Evolutionary conservation across 495 filamentous ascomycete species (phyloP), one percentile per base, ranked within the genome.

Genomic region (Penicillium waksmanii): DNA sequence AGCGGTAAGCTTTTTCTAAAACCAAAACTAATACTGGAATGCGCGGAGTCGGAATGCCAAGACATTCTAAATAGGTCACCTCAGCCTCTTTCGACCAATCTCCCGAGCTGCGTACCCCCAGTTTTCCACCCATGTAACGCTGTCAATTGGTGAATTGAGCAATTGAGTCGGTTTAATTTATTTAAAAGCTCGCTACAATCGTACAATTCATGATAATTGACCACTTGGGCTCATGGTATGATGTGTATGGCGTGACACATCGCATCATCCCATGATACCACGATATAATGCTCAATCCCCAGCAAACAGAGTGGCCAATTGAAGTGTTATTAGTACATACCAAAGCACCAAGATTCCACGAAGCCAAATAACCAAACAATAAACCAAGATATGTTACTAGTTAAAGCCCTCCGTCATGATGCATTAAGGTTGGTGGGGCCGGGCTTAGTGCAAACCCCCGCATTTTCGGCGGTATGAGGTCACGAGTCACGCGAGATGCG

Each of bases 401-500:
- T 48, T 48, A 11, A 17, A 21, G 17, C 42, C 15, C 42, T 17
- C 17, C 42, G 9, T 27, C 46, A 48, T 48, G 46, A 48, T 48
- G 46, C 46, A 58, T 63, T 64, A 66, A 66, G 54, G 64, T 64
- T 64, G 36, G 62, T 65, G 63, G 63, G 56, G 63, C 63, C 59
- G 55, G 19, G 12, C 3, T 62, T 63, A 59, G 62, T 55, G 31
- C 51, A 56, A 60, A 21, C 53, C 61, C 64, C 65, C 65, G 65
- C 64, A 64, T 58, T 64, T 53, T 40, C 35, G 8, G 17, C 19
- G 38, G 49, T 61, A 67, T 67, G 65, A 67, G 65, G 65, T 67
- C 65, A 67, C 62, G 58, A 65, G 65, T 64, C 57, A 67, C 61
- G 54, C 52, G 55, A 43, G 15, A 44, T 9, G 27, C 27, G 27